A percentile compares a stretch with the other conserved stretches of the same genome.
Conservation (phyloP, 192 early-diverging fungal genomes). For the Entomortierella lignicola region DNA sequence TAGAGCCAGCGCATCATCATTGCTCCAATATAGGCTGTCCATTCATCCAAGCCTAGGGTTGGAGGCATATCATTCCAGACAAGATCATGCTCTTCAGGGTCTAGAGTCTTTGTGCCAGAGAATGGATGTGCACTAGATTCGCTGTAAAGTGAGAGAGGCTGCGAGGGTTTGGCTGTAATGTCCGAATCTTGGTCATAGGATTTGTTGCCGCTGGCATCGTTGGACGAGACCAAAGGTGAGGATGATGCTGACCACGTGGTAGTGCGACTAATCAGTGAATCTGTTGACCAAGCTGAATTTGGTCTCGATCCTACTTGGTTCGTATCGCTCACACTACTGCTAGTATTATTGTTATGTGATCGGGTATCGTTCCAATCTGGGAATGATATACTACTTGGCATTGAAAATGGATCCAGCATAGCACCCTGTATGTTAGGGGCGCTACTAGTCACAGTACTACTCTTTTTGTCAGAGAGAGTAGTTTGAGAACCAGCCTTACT, state of each 20-base stretch:
- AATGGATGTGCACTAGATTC: neutral
- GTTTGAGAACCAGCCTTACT: neutral
- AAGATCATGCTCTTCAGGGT: slow-evolving; percentile 38
- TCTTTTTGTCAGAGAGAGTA: neutral
- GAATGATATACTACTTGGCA: slow-evolving; percentile 47
- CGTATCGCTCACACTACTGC: neutral
- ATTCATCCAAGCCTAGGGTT: slow-evolving; percentile 46
- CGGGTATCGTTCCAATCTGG: slow-evolving; percentile 18
- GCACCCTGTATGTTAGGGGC: neutral
- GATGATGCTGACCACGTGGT: slow-evolving; percentile 8
- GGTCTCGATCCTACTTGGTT: slow-evolving; percentile 28
- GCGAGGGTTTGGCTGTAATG: neutral
- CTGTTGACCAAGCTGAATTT: no score
- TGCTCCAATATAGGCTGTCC: slow-evolving; percentile 46
- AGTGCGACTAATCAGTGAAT: slow-evolving; percentile 9
- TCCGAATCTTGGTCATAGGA: neutral
- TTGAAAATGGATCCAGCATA: slow-evolving; percentile 50
- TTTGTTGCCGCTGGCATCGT: neutral
- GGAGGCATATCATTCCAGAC: slow-evolving; percentile 52
- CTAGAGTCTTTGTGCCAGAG: neutral
- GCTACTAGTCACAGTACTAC: neutral
- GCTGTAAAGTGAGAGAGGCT: slow-evolving; percentile 5
- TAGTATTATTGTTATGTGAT: neutral
- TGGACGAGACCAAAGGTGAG: slow-evolving; percentile 6
- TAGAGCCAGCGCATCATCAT: slow-evolving; percentile 51